Base-by-base conservation (phyloP, 768 basidiomycete genomes). In the Pleurotus ostreatus region DNA sequence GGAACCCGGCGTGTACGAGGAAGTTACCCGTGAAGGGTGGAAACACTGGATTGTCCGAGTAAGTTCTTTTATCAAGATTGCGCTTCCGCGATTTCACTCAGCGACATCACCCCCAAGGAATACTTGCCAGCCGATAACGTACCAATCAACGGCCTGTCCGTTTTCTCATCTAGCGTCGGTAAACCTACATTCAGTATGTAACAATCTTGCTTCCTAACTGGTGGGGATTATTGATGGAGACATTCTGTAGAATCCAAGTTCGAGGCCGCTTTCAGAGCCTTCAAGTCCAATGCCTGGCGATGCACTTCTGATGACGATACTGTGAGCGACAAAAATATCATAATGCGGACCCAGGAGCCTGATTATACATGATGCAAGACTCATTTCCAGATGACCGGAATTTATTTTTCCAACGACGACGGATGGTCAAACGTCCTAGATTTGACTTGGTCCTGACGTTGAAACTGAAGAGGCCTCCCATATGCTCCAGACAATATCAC, bases 11-110 rank as follows among this genome's bases (percentile, higher is more conserved):
- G 48, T 49, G n/a, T 49, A 26, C 22, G 48, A 49, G 26, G 26
- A 49, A 37, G 48, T 49, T 16, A 25, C 18, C 20, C 23, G 48
- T 16, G 48, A 49, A 16, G 48, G 48, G 0, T 49, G 30, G 48
- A n/a, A 49, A 34, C 48, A 49, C 26, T 49, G 48, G 48, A 49
- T 49, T 49, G 48, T 49, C 48, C 48, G 48, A 30, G 48, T 49
- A 37, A 1, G 48, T 25, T 15, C 12, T 34, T 15, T 47, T 4
- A n/a, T n/a, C 9, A 7, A 4, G 13, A 25, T 7, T 46, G 1
- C 22, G 1, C 11, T 47, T 0, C 8, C 0, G 5, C 13, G 11
- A 23, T 5, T 47, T 12, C 18, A 25, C 22, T 22, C 20, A 47
- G 6, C 3, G 13, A 3, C 46, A 34, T 11, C 11, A 2, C 8